Percentiles rank a stretch among this genome's conserved stretches.
phyloP scores from a whole-genome alignment of 768 basidiomycete genomes.

The Clavaria fumosa region DNA sequence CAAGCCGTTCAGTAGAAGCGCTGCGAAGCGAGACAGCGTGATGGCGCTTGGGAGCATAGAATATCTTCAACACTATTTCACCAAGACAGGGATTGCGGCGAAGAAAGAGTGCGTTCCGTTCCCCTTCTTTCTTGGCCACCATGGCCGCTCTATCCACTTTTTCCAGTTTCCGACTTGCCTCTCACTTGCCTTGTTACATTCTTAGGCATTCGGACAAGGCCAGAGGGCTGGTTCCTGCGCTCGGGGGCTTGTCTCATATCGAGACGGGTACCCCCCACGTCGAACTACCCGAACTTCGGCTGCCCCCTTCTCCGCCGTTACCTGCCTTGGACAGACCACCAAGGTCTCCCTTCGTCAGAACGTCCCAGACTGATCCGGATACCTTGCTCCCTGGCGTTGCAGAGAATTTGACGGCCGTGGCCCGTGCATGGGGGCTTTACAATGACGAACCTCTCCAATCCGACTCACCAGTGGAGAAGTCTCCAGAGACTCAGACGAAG shows the following conservation, averaged over 20 bases:
- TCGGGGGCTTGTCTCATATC: constrained; percentile 42
- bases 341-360: constrained; percentile 43
- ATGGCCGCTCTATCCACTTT: background rate
- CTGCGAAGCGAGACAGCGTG: constrained; percentile 86
- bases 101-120: constrained; percentile 46
- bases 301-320: constrained; percentile 54
- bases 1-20: constrained; percentile 81
- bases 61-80: constrained; percentile 90
- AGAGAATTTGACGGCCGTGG: constrained; percentile 51
- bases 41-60: constrained; percentile 93
- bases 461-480: background rate
- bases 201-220: constrained; percentile 31
- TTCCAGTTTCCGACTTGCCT: too few species aligned
- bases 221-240: constrained; percentile 58
- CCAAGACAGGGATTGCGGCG: constrained; percentile 66
- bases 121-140: constrained; percentile 2
- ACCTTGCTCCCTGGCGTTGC: constrained; percentile 63
- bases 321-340: constrained; percentile 30
- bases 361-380: constrained; percentile 61
- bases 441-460: constrained; percentile 7
- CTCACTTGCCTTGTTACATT: constrained; percentile 7
- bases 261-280: constrained; percentile 24
- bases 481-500: background rate
- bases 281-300: constrained; percentile 35
- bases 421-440: constrained; percentile 44